phyloP scores from a whole-genome alignment of 78 protist species.

The Speleostelium caveatum region DNA sequence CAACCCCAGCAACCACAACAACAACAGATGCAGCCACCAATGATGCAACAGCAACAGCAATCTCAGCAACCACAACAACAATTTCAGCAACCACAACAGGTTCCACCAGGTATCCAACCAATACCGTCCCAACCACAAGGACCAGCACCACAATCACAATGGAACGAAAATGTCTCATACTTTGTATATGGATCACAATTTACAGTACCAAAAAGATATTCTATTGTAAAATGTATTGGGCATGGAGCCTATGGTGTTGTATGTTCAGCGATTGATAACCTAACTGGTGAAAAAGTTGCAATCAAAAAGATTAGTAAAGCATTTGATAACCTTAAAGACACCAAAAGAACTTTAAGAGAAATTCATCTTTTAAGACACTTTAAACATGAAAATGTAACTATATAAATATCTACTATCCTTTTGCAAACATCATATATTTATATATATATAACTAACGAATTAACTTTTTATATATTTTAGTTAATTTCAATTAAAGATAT shows the following conservation, averaged over 20 bases:
- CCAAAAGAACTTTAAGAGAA: slow-evolving; percentile 98
- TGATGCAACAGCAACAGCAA: slow-evolving; percentile 36
- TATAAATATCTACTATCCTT: too few species aligned
- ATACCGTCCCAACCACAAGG: neutral
- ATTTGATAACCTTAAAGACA: slow-evolving; percentile 93
- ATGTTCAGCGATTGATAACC: slow-evolving; percentile 65
- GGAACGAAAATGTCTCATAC: slow-evolving; percentile 26
- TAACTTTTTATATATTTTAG: slow-evolving; percentile 17
- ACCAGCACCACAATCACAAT: slow-evolving; percentile 14
- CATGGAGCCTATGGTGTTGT: slow-evolving; percentile 82
- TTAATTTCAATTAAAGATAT: slow-evolving; percentile 65
- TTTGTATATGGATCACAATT: slow-evolving; percentile 44
- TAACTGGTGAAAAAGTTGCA: slow-evolving; percentile 85
- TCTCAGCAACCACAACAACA: slow-evolving; percentile 35
- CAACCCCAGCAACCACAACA: slow-evolving; percentile 30
- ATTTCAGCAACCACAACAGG: neutral
- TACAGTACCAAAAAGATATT: slow-evolving; percentile 63
- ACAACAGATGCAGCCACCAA: slow-evolving; percentile 28
- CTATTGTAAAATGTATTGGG: slow-evolving; percentile 48
- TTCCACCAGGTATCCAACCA: neutral
- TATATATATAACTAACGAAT: neutral
- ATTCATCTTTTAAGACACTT: slow-evolving; percentile 89
- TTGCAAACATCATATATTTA: neutral
- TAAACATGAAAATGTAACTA: slow-evolving; percentile 84
- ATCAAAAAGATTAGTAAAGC: slow-evolving; percentile 95